Base-by-base conservation (phyloP, 805 yeast genomes). In the Wickerhamia fluorescens region DNA sequence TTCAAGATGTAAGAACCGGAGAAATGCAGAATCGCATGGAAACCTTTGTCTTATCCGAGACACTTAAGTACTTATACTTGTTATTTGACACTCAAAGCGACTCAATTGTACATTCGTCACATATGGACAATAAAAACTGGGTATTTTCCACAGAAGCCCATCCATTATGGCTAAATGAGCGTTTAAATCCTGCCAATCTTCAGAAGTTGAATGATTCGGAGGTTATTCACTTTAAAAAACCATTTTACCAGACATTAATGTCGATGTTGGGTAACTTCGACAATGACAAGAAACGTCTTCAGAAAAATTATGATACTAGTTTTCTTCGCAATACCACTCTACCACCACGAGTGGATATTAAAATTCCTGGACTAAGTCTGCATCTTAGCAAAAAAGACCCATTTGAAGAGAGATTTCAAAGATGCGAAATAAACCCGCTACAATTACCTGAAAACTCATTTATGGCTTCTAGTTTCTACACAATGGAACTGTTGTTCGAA, bases 71-170 rank as follows among this genome's bases (percentile, higher is more conserved):
- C 47, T 57, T 88, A 9, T 88, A 78, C 45, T 53, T 88, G 16
- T 55, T 87, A 24, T 88, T 88, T 58, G 94, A 86, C 47, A 78
- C 66, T 10, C 68, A 63, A 5, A 76, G 86, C 47, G 58, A 55
- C 16, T 36, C 46, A 3, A 53, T 58, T 20, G 42, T 63, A n/a
- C 70, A 63, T 38, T 23, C 39, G 4, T 18, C 37, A 9, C 24
- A 34, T 10, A 58, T 63, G 67, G 36, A 30, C 6, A 31, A 35
- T n/a, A 64, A 75, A 36, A 70, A 73, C 32, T 66, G 75, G 57
- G 40, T 71, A 1, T 81, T 87, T 52, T 73, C 89, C 8, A 88
- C 97, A 0, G 97, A 88, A 45, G 96, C 88, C 0, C 97, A 88
- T 52, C 95, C 95, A 3, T 51, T 87, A 37, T 85, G 95, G 94